Conservation (phyloP, 768 basidiomycete species). For the Paxillus involutus region DNA sequence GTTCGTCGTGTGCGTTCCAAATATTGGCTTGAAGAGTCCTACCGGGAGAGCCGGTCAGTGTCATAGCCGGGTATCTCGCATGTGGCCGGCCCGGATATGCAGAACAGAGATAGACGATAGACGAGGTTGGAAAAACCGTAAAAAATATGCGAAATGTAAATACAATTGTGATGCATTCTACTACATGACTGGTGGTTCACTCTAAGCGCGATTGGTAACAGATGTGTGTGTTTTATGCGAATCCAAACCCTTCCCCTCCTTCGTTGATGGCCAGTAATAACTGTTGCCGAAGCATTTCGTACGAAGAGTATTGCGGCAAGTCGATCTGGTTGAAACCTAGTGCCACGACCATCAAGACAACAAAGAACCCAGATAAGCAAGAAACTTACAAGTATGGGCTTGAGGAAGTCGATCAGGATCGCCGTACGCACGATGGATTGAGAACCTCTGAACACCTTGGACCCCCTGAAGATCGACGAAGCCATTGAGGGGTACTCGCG, state of each 20-base stretch:
- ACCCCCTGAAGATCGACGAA: constrained; percentile 96
- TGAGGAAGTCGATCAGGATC: constrained; percentile 83
- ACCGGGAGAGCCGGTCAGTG: neutral
- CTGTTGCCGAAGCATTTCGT: constrained; percentile 93
- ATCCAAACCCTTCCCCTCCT: constrained; percentile 95
- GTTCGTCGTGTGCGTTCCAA: neutral
- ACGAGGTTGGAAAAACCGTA: constrained; percentile 5
- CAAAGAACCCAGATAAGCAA: neutral
- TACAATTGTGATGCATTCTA: constrained; percentile 36
- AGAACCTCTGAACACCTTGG: constrained; percentile 92
- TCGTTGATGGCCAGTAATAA: constrained; percentile 92
- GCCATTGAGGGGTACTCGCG: constrained; percentile 90
- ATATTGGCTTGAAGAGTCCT: too few species aligned
- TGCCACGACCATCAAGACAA: constrained; percentile 14
- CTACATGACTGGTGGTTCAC: constrained; percentile 15
- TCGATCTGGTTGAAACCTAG: constrained; percentile 93
- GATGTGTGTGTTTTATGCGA: constrained; percentile 43
- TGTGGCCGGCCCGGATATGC: neutral
- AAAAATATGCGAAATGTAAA: constrained; percentile 26
- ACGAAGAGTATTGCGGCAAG: constrained; percentile 91
- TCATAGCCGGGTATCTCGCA: neutral
- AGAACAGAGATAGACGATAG: neutral
- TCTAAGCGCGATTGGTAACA: constrained; percentile 13
- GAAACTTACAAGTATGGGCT: constrained; percentile 79
- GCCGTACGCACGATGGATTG: constrained; percentile 92